phyloP scores from a whole-genome alignment of 345 rosid species.

The Geranium brycei region DNA sequence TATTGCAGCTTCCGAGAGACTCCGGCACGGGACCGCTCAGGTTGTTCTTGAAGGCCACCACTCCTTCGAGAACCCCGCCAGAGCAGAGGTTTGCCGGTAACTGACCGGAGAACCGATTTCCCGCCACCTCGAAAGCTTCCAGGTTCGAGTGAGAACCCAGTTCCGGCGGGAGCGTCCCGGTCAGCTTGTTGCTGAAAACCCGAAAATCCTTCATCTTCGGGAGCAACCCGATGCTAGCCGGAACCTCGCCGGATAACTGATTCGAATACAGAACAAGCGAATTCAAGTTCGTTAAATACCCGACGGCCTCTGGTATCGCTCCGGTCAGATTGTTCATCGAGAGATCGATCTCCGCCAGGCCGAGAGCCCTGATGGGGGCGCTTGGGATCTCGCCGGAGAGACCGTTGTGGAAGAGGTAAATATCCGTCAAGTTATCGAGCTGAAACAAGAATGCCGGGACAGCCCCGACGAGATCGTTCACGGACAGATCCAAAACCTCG shows the following conservation, averaged over 20 bases:
- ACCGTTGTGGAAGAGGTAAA: constrained; percentile 37
- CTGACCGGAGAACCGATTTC: constrained; percentile 49
- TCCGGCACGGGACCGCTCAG: constrained; percentile 55
- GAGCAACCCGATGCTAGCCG: constrained; percentile 38
- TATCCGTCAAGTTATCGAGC: constrained; percentile 29
- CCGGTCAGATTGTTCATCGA: constrained; percentile 45
- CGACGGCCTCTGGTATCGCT: constrained; percentile 44
- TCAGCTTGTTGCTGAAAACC: constrained; percentile 45
- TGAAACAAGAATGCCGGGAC: constrained; percentile 37
- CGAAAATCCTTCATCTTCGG: constrained; percentile 24
- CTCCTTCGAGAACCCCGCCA: constrained; percentile 42
- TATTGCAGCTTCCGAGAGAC: constrained; percentile 49
- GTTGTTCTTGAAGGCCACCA: constrained; percentile 48
- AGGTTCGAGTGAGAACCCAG: constrained; percentile 54
- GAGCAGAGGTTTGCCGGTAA: constrained; percentile 61
- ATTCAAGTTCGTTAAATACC: constrained; percentile 38
- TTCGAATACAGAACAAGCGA: constrained; percentile 29
- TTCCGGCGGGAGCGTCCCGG: constrained; percentile 56
- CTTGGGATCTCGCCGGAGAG: constrained; percentile 49
- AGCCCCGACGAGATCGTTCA: constrained; percentile 38
- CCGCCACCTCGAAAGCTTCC: constrained; percentile 44
- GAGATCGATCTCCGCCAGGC: constrained; percentile 41
- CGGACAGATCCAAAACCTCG: constrained; percentile 31
- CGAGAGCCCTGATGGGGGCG: constrained; percentile 22
- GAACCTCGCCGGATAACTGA: constrained; percentile 49